Conservation (phyloP, 2,329 filamentous ascomycete genomes). For the Cercospora sp. region DNA sequence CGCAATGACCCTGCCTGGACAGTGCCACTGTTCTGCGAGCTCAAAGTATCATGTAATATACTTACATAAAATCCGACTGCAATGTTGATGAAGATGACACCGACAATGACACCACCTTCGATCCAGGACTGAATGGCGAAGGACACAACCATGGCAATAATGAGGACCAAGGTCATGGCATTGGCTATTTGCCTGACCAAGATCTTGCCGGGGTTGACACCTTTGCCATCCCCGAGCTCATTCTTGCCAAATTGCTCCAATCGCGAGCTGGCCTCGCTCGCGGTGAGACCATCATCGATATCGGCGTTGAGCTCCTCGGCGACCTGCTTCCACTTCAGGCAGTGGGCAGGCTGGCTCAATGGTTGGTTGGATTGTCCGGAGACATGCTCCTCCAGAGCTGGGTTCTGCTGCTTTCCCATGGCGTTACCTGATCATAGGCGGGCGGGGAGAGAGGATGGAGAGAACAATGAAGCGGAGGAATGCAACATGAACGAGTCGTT, state of each 20-base stretch:
- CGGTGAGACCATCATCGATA: slow-evolving; percentile 66
- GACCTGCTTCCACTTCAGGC: slow-evolving; percentile 56
- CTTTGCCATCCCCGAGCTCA: slow-evolving; percentile 68
- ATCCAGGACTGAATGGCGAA: slow-evolving; percentile 52
- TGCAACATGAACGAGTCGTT: slow-evolving; percentile 9
- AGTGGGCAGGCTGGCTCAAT: slow-evolving; percentile 64
- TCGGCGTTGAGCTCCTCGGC: slow-evolving; percentile 62
- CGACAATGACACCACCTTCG: slow-evolving; percentile 51
- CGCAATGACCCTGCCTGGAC: neutral
- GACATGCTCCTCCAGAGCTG: slow-evolving; percentile 30
- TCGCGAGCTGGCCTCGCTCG: slow-evolving; percentile 59
- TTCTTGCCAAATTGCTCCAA: slow-evolving; percentile 65
- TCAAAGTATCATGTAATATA: neutral
- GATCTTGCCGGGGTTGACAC: slow-evolving; percentile 70
- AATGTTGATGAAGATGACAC: slow-evolving; percentile 50
- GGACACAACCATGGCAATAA: slow-evolving; percentile 52
- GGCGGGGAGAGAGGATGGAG: neutral
- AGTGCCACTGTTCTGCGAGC: neutral
- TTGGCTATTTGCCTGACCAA: slow-evolving; percentile 72
- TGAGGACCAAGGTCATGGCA: slow-evolving; percentile 70
- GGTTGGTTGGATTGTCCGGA: slow-evolving; percentile 48
- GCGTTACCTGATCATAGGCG: slow-evolving; percentile 11
- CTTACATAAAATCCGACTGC: slow-evolving; percentile 45
- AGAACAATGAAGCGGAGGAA: slow-evolving; percentile 11
- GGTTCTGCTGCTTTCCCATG: slow-evolving; percentile 24